phyloP scores from a whole-genome alignment of 2,329 filamentous ascomycete genomes.

The Lomentospora prolificans region DNA sequence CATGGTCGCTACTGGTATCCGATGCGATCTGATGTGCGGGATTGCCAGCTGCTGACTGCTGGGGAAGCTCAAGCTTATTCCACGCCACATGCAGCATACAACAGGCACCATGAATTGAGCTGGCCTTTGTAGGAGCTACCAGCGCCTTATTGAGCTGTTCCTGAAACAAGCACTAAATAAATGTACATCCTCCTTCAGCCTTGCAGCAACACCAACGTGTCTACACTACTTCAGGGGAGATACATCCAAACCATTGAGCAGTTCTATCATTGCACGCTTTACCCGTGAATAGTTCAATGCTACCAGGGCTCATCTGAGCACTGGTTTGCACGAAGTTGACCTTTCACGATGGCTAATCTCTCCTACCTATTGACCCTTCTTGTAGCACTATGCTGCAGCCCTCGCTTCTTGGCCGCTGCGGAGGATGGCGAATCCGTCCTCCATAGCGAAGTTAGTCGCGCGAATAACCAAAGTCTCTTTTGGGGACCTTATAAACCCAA shows the following conservation, averaged over 20 bases:
- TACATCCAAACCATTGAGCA: no score
- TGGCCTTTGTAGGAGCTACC: no score
- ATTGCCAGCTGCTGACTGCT: background rate
- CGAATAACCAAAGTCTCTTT: conserved; percentile 74
- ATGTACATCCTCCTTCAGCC: no score
- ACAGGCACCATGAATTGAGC: background rate
- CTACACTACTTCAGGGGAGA: no score
- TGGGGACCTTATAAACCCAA: conserved; percentile 96
- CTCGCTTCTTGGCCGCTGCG: conserved; percentile 10
- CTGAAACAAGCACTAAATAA: no score
- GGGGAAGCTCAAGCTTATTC: background rate
- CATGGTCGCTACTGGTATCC: no score
- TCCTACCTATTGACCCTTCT: background rate
- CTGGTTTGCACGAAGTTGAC: background rate
- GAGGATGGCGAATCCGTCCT: conserved; percentile 28
- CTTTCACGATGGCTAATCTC: conserved; percentile 1
- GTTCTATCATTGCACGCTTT: background rate
- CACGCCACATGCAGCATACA: background rate
- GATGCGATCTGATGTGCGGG: no score
- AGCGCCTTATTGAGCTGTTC: no score
- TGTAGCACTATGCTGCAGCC: background rate
- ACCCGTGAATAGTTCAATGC: background rate
- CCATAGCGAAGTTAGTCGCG: conserved; percentile 37
- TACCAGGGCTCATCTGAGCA: background rate
- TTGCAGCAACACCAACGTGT: no score